Percentiles rank a stretch among this genome's conserved stretches.
Conservation (phyloP, 768 basidiomycete genomes). For the Boletus bicolor region DNA sequence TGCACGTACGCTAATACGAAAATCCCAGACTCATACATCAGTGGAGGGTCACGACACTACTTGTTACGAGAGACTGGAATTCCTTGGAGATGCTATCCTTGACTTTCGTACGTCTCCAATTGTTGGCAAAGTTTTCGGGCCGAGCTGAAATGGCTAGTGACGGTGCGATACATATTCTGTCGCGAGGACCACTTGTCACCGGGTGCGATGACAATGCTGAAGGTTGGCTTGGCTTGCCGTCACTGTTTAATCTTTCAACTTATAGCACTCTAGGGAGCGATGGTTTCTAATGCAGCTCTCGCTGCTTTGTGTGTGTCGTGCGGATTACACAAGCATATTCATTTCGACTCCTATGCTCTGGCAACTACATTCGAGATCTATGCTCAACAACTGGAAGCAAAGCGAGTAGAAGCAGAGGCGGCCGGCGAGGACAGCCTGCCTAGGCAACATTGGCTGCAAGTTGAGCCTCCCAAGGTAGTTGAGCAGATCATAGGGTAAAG, state of each 20-base stretch:
- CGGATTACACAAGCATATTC: conserved; percentile 61
- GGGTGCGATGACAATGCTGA: conserved; percentile 75
- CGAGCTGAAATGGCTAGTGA: conserved; percentile 46
- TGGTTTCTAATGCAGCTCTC: conserved; percentile 80
- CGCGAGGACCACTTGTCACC: conserved; percentile 63
- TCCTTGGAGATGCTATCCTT: conserved; percentile 82
- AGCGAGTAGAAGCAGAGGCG: conserved; percentile 49
- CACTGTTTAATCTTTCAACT: background rate
- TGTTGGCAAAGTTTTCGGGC: background rate
- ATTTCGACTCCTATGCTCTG: conserved; percentile 54
- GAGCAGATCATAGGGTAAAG: background rate
- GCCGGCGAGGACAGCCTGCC: conserved; percentile 47
- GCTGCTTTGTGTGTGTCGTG: conserved; percentile 72
- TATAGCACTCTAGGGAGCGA: conserved; percentile 55
- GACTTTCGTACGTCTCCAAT: conserved; percentile 62
- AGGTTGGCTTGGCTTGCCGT: conserved; percentile 41
- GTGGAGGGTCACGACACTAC: conserved; percentile 51
- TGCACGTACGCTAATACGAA: conserved; percentile 8
- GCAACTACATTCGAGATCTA: conserved; percentile 53
- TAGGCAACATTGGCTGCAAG: conserved; percentile 76
- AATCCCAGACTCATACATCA: conserved; percentile 64
- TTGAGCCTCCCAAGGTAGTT: conserved; percentile 74
- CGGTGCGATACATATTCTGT: conserved; percentile 66
- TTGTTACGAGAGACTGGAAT: conserved; percentile 76
- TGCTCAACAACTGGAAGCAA: conserved; percentile 42